Evolutionary conservation across 1,284 basidiomycete genomes (phyloP).

Genomic region (Abortiporus biennis): DNA sequence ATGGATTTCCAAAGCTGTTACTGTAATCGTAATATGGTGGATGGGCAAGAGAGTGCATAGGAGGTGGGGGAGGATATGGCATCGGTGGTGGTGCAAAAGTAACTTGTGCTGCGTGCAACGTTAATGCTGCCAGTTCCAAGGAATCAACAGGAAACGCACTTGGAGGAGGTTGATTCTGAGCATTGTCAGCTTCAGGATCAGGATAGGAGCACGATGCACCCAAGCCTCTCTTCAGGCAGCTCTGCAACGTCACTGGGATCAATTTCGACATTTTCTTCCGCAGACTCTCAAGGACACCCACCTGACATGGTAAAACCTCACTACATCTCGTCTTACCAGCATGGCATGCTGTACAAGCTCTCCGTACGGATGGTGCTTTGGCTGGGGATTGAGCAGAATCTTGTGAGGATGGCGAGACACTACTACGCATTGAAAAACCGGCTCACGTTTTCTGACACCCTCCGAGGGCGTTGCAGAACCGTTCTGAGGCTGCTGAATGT

Average conservation of each 20-base stretch:
- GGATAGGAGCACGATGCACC: slow-evolving; percentile 66
- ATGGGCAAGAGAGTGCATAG: slow-evolving; percentile 43
- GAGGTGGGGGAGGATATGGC: slow-evolving; percentile 19
- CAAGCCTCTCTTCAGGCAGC: slow-evolving; percentile 71
- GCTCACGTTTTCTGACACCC: slow-evolving; percentile 41
- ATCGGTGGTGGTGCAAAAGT: slow-evolving; percentile 16
- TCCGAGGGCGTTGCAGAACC: slow-evolving; percentile 24
- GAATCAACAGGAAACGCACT: not conserved
- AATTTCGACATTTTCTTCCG: too few species aligned
- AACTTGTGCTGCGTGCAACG: slow-evolving; percentile 8
- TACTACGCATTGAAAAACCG: too few species aligned
- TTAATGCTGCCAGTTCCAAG: too few species aligned
- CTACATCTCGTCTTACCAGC: slow-evolving; percentile 75
- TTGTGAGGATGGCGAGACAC: slow-evolving; percentile 11
- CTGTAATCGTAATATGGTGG: slow-evolving; percentile 72
- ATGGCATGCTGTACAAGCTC: slow-evolving; percentile 75
- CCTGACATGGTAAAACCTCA: slow-evolving; percentile 74
- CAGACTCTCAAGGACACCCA: slow-evolving; percentile 28
- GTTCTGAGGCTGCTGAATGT: slow-evolving; percentile 30
- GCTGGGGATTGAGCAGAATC: slow-evolving; percentile 32
- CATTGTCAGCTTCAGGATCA: slow-evolving; percentile 57
- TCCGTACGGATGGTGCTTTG: slow-evolving; percentile 70
- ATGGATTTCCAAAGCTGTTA: slow-evolving; percentile 43
- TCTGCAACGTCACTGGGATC: slow-evolving; percentile 44
- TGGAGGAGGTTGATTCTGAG: slow-evolving; percentile 38